Conservation (phyloP, 116 monocot species). For the Trichopus zeylanicus region DNA sequence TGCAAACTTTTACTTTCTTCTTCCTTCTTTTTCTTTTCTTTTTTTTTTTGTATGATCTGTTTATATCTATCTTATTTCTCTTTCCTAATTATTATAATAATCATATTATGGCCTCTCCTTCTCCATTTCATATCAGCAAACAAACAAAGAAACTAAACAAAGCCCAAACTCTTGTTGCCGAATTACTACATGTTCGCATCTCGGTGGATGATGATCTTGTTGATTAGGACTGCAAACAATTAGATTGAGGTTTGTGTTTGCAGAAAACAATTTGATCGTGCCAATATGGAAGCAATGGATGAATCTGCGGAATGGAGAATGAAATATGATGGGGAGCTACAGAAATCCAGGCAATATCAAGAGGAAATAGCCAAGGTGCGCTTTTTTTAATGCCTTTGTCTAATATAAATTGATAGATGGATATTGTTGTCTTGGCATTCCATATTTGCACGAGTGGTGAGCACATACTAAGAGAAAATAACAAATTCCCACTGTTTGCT, state of each 20-base stretch:
- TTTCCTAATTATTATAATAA: no score
- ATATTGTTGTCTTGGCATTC: neutral
- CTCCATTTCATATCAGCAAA: no score
- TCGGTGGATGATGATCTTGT: neutral
- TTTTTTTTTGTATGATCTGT: neutral
- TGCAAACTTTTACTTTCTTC: neutral
- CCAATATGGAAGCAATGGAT: slow-evolving; percentile 92
- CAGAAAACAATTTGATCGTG: slow-evolving; percentile 84
- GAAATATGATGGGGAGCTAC: slow-evolving; percentile 64
- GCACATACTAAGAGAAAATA: no score
- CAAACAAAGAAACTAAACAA: no score
- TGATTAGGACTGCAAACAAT: neutral
- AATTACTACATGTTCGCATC: neutral
- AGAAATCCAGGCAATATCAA: slow-evolving; percentile 25
- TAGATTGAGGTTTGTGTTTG: neutral
- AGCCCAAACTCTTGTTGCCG: neutral
- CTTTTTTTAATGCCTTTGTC: neutral
- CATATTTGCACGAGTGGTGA: neutral
- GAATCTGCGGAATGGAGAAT: slow-evolving; percentile 95
- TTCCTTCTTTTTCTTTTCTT: neutral
- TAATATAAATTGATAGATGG: no score
- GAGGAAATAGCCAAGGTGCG: slow-evolving; percentile 44
- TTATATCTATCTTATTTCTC: no score
- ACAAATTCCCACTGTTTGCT: no score
- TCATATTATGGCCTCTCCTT: no score